Conservation (phyloP, 768 basidiomycete species). For the Holtermanniella nyarrowii region DNA sequence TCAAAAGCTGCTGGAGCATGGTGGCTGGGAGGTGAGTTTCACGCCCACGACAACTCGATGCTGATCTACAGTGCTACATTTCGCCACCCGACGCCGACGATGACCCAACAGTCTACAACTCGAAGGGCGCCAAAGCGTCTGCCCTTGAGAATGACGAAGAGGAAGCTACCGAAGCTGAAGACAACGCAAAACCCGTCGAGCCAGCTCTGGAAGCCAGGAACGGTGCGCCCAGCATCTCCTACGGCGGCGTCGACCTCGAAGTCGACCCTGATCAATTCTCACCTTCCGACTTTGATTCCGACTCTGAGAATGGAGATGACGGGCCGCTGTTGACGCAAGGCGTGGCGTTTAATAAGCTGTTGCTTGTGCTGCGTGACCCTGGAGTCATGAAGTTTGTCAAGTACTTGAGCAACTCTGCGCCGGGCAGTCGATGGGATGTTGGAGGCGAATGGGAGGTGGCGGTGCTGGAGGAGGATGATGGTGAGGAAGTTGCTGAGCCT, state of each 20-base stretch:
- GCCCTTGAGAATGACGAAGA: no score
- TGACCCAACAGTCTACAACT: constrained; percentile 78
- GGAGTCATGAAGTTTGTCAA: constrained; percentile 92
- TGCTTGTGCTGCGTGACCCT: constrained; percentile 83
- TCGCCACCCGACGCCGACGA: constrained; percentile 89
- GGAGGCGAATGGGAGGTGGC: constrained; percentile 88
- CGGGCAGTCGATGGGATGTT: constrained; percentile 86
- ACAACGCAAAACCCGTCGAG: neutral
- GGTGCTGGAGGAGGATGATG: constrained; percentile 57
- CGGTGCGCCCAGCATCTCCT: constrained; percentile 20
- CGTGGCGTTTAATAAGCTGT: constrained; percentile 77
- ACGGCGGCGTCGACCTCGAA: constrained; percentile 35
- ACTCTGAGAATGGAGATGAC: constrained; percentile 45
- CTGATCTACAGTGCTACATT: constrained; percentile 65
- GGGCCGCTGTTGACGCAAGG: constrained; percentile 73
- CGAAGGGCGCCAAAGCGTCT: constrained; percentile 9
- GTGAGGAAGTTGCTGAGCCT: constrained; percentile 40
- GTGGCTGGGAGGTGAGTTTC: constrained; percentile 78
- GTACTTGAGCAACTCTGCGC: constrained; percentile 80
- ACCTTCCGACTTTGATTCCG: constrained; percentile 37
- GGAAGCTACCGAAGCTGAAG: constrained; percentile 16
- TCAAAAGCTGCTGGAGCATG: constrained; percentile 45
- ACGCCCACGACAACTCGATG: neutral
- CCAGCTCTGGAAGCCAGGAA: constrained; percentile 7
- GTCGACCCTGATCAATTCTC: constrained; percentile 40